These are phyloP conservation scores for Candida patagonica DNA, from an alignment of 805 yeast species.

Conservation along the genomic window DNA sequence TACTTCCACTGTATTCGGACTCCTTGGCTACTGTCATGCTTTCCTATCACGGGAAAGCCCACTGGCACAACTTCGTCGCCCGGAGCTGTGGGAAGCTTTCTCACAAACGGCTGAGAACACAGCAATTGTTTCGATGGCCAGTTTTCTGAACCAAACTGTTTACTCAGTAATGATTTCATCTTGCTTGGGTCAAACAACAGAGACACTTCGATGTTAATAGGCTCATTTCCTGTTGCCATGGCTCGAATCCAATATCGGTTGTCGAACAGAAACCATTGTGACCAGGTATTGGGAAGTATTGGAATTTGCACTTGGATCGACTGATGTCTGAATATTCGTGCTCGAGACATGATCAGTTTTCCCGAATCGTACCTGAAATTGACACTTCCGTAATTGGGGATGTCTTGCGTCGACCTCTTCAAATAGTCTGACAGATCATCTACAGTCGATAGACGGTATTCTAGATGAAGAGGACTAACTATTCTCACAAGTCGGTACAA, in stretches of 20 bases:
- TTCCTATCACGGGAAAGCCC: slow-evolving; percentile 13
- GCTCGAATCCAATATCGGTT: slow-evolving; percentile 13
- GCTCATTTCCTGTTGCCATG: not conserved
- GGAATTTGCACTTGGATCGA: not conserved
- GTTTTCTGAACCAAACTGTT: not conserved
- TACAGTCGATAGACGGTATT: slow-evolving; percentile 11
- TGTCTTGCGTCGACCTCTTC: too few relatives aligned
- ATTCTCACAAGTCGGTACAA: slow-evolving; percentile 4
- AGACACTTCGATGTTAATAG: not conserved
- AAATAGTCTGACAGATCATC: slow-evolving; percentile 17
- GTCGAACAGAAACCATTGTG: slow-evolving; percentile 16
- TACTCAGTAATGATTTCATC: not conserved
- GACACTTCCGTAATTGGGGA: not conserved
- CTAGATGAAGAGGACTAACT: slow-evolving; percentile 8
- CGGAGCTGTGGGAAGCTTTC: too few relatives aligned
- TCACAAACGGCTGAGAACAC: slow-evolving; percentile 10
- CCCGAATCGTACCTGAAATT: not conserved
- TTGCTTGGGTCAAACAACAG: not conserved
- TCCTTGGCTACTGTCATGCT: slow-evolving; percentile 1
- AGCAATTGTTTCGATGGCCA: slow-evolving; percentile 6
- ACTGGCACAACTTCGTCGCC: slow-evolving; percentile 1
- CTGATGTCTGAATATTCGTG: not conserved
- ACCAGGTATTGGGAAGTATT: slow-evolving; percentile 7
- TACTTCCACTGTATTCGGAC: slow-evolving; percentile 13
- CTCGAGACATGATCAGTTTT: not conserved